Conservation (phyloP, 257 asterid species). For the Eustoma russellianum region DNA sequence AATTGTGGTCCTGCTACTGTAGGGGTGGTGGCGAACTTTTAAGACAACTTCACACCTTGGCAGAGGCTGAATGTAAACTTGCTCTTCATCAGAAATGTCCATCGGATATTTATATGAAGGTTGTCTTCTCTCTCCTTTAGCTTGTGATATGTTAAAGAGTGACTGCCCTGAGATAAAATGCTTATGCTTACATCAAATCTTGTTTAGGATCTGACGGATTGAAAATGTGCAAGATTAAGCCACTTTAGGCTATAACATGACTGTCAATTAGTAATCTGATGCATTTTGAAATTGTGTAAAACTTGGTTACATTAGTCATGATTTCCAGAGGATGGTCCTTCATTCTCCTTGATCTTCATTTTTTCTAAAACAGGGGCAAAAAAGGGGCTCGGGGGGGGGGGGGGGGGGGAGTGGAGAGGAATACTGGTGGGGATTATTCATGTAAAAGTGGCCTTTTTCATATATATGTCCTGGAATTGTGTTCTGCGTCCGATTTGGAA, state of each 20-base stretch:
- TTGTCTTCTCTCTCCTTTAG: slow-evolving; percentile 14
- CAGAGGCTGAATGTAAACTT: slow-evolving; percentile 68
- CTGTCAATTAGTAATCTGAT: neutral
- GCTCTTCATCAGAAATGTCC: slow-evolving; percentile 50
- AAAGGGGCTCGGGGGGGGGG: too few relatives aligned
- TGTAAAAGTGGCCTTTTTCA: too few relatives aligned
- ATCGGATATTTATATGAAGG: slow-evolving; percentile 72
- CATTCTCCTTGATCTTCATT: too few relatives aligned
- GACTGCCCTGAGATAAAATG: neutral
- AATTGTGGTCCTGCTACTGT: slow-evolving; percentile 23
- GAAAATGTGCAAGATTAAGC: neutral
- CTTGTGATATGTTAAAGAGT: neutral
- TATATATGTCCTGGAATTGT: too few relatives aligned
- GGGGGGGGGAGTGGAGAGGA: too few relatives aligned
- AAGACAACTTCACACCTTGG: slow-evolving; percentile 75
- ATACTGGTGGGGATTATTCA: too few relatives aligned
- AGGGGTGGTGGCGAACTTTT: slow-evolving; percentile 95
- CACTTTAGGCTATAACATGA: neutral
- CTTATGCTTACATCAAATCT: neutral
- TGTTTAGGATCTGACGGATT: neutral
- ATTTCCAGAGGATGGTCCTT: too few relatives aligned
- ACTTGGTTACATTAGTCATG: neutral
- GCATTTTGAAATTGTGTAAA: neutral
- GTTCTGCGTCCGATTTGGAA: too few relatives aligned
- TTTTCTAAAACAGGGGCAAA: too few relatives aligned